phyloP scores from a whole-genome alignment of 805 yeast species.

The Yarrowia sp. region DNA sequence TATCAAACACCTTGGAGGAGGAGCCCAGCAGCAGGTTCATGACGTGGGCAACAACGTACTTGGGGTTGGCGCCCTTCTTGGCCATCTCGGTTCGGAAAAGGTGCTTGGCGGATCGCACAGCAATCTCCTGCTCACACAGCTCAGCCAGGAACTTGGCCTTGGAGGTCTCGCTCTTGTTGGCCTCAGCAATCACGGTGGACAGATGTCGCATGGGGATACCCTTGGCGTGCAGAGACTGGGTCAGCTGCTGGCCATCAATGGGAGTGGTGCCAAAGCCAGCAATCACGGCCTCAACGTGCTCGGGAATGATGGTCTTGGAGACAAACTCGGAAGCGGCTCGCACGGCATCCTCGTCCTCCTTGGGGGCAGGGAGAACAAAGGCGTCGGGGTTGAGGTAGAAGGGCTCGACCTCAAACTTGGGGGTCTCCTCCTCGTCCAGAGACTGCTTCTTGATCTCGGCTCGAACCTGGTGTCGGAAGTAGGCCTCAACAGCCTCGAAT shows the following conservation, averaged over 20 bases:
- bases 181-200: slow-evolving; percentile 54
- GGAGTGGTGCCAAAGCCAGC: slow-evolving; percentile 56
- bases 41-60: slow-evolving; percentile 58
- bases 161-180: slow-evolving; percentile 37
- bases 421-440: slow-evolving; percentile 39
- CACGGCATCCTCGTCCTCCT: slow-evolving; percentile 59
- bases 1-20: slow-evolving; percentile 38
- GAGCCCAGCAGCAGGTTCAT: slow-evolving; percentile 54
- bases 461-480: slow-evolving; percentile 75
- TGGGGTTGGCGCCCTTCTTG: slow-evolving; percentile 37
- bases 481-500: slow-evolving; percentile 83
- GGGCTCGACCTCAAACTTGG: slow-evolving; percentile 35
- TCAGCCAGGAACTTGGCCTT: slow-evolving; percentile 44
- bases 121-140: slow-evolving; percentile 61
- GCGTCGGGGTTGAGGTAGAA: slow-evolving; percentile 79
- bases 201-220: slow-evolving; percentile 91
- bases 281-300: slow-evolving; percentile 54
- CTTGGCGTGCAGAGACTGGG: slow-evolving; percentile 61
- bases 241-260: slow-evolving; percentile 74
- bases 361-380: slow-evolving; percentile 43
- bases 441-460: slow-evolving; percentile 47
- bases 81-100: slow-evolving; percentile 54
- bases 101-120: slow-evolving; percentile 79
- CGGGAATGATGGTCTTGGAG: slow-evolving; percentile 55
- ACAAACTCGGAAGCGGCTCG: slow-evolving; percentile 67